Base-by-base conservation (phyloP, 164 flowering plant species). In the Berberis vulgaris region DNA sequence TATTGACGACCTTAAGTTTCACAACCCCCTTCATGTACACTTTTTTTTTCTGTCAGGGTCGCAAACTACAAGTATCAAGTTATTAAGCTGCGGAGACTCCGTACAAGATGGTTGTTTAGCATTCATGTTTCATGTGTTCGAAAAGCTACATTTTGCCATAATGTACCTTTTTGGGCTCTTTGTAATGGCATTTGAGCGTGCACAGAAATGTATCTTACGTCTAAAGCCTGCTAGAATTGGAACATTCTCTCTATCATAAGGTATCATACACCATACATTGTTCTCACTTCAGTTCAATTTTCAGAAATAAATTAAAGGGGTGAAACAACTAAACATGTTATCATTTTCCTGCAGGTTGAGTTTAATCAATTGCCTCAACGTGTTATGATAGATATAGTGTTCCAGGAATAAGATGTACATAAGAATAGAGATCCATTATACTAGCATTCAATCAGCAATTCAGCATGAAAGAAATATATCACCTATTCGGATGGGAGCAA, bases 121-220 rank as follows among this genome's bases (percentile, higher is more conserved):
- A 26, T 61, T 56, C 56, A 12, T 54, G 60, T 45, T 60, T 52
- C 71, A 66, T 52, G 45, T 66, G 5, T 13, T 69, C 42, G 45
- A 4, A n/a, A 72, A 72, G 68, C 62, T 75, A 42, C 72, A 71
- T 5, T 42, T 65, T 61, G n/a, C 57, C 53, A 57, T 76, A 47
- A 11, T 73, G 11, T 76, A 67, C 63, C 12, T 76, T 8, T 61
- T 76, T 57, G 79, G 74, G 43, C 56, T 72, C 47, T 57, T 72
- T 57, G 43, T 67, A 42, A 63, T 73, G 68, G 64, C 57, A n/a
- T 67, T 76, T 12, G 73, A 72, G 41, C 63, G 57, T 13, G 72
- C 45, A 10, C 63, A 60, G 44, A 66, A 60, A 60, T 26, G 61
- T n/a, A 49, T 72, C 9, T 60, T 52, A 63, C 45, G 62, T 47